Percentiles rank a stretch among this genome's conserved stretches.
Evolutionary conservation across 2,329 filamentous ascomycete species (phyloP).

Genomic region (Colletotrichum karsti): DNA sequence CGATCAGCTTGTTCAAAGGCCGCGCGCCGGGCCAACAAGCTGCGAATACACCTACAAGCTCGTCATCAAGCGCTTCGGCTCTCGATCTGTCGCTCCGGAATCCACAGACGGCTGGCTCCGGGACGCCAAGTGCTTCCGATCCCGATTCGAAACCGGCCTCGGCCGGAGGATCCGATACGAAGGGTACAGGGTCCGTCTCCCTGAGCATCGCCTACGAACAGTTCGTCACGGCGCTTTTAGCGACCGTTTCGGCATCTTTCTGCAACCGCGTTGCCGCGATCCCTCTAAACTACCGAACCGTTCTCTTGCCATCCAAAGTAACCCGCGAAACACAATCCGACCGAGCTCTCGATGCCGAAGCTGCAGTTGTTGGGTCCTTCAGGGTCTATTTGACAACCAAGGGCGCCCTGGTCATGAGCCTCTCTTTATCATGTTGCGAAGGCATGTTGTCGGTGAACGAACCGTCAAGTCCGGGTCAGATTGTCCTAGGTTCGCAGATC

Average conservation of each 20-base stretch:
- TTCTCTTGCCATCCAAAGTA: conserved; percentile 48
- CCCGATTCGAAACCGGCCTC: conserved; percentile 34
- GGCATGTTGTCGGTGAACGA: conserved; percentile 58
- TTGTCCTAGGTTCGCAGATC: conserved; percentile 53
- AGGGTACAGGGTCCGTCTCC: conserved; percentile 42
- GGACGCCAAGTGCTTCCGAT: conserved; percentile 37
- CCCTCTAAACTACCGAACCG: conserved; percentile 61
- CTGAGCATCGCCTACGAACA: conserved; percentile 60
- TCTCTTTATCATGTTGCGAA: conserved; percentile 56
- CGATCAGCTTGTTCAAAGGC: conserved; percentile 55
- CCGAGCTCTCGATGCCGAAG: conserved; percentile 5
- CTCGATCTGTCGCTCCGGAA: conserved; percentile 46
- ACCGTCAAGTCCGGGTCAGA: conserved; percentile 45
- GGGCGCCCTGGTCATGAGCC: conserved; percentile 59
- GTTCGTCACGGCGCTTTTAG: conserved; percentile 61
- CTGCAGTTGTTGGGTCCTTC: conserved; percentile 51
- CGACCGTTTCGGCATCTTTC: conserved; percentile 59
- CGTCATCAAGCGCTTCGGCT: conserved; percentile 50
- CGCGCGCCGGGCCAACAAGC: conserved; percentile 48
- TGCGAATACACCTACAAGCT: conserved; percentile 55
- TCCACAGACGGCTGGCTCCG: conserved; percentile 27
- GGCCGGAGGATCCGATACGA: conserved; percentile 39
- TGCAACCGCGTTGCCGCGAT: conserved; percentile 58
- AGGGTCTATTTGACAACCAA: conserved; percentile 64
- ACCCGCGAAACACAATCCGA: conserved; percentile 15